Evolutionary conservation across 2,329 filamentous ascomycete species (phyloP).

Genomic region (Triangularia verruculosa): DNA sequence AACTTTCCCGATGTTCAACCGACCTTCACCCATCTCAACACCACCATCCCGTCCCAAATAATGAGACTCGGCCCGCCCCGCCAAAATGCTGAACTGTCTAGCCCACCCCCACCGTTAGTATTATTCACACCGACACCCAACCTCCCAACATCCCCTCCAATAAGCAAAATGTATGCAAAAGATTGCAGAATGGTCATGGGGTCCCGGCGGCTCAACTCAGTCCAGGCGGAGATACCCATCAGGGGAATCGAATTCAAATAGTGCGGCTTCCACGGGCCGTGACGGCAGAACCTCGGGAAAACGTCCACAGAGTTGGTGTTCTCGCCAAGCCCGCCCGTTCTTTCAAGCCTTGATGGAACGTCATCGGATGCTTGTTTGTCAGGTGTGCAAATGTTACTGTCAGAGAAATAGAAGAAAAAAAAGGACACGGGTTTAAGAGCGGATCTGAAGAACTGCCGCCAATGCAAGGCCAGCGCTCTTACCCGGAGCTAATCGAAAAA

Average conservation of each 20-base stretch:
- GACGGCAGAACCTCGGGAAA: not conserved
- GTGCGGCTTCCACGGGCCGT: not conserved
- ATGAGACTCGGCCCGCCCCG: not conserved
- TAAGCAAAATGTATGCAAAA: not conserved
- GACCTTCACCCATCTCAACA: not conserved
- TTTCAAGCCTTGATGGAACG: not conserved
- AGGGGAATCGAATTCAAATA: not conserved
- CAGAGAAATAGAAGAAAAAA: not conserved
- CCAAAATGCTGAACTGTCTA: not conserved
- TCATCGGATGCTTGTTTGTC: conserved; percentile 1
- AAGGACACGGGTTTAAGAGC: not conserved
- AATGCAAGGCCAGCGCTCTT: not conserved
- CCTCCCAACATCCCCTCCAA: not conserved
- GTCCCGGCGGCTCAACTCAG: not conserved
- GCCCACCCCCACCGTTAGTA: not conserved
- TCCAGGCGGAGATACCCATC: not conserved
- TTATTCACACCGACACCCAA: not conserved
- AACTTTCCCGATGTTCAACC: not conserved
- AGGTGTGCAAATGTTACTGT: not conserved
- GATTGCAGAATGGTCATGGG: not conserved
- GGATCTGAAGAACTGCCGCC: not conserved
- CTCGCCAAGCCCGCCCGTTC: not conserved
- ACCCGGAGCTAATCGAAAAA: not conserved
- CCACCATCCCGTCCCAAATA: not conserved
- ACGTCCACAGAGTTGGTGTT: not conserved